Evolutionary conservation across 225 moss, liverwort and hornwort species (phyloP), one percentile per base, ranked within the genome.

Genomic region (Rhytidiadelphus loreus): DNA sequence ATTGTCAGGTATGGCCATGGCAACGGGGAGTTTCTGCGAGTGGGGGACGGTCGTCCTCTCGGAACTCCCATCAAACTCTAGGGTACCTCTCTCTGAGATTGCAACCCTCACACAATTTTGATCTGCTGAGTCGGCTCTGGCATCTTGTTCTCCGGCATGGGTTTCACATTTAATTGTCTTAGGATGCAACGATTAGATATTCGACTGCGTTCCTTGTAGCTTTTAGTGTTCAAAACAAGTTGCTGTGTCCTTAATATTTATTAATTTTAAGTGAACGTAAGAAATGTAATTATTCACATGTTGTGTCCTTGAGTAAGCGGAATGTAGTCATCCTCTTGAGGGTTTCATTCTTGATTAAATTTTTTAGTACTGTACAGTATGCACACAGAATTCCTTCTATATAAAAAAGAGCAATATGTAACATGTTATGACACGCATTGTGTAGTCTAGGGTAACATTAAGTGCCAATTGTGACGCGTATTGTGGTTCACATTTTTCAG

Each of bases 1-100:
- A 92, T 95, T 81, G 85, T 95, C 52, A 87, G 90, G 74, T 95
- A 88, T 63, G 91, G 93, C 21, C 77, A 91, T 64, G 71, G 87
- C 69, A 91, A 80, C 72, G 91, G 90, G 16, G 93, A 94, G 82
- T 94, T 90, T 72, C 91, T 93, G 46, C 90, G 94, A 83, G 90
- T 93, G 20, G 90, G 87, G 18, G 70, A 65, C 84, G 82, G 30
- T 25, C 87, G 60, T 41, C 91, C 85, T 84, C 89, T 76, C 46
- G 81, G 61, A 89, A 87, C 33, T 76, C 88, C 70, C 60, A 52
- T 65, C 84, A 90, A 89, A 87, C 89, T 80, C 72, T 92, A 82
- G 81, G 81, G 68, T 83, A 58, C 57, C 48, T n/a, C 78, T 46
- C 85, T 48, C 44, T 64, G 82, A 82, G 62, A 64, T 58, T 74